Conservation (phyloP, 768 basidiomycete species). For the Lepiota brunneoincarnata region DNA sequence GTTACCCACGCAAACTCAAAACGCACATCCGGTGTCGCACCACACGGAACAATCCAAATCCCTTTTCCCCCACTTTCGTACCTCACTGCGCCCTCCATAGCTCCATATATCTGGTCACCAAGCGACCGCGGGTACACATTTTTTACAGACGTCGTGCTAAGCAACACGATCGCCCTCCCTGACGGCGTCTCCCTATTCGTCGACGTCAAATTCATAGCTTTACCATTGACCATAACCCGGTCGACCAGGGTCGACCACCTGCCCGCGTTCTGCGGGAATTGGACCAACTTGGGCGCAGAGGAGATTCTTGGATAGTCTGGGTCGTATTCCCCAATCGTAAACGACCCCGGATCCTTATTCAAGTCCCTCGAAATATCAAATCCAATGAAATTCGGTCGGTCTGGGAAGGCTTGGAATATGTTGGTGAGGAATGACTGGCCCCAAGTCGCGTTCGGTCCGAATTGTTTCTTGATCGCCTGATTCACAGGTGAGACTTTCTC, state of each 20-base stretch:
- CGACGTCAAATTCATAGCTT: constrained; percentile 25
- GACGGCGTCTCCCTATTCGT: constrained; percentile 25
- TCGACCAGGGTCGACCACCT: constrained; percentile 43
- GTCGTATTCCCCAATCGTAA: constrained; percentile 43
- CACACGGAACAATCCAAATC: constrained; percentile 39
- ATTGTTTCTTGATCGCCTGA: constrained; percentile 18
- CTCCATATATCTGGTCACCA: constrained; percentile 24
- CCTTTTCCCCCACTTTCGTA: constrained; percentile 19
- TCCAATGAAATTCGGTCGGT: constrained; percentile 36
- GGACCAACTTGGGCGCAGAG: constrained; percentile 26
- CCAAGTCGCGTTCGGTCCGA: constrained; percentile 27
- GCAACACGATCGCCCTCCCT: constrained; percentile 31
- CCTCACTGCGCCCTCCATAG: constrained; percentile 25
- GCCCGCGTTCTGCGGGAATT: constrained; percentile 29
- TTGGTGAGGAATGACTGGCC: constrained; percentile 36
- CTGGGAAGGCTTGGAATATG: constrained; percentile 33
- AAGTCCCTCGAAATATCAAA: constrained; percentile 39
- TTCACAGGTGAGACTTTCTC: constrained; percentile 28
- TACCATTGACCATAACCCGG: constrained; percentile 32
- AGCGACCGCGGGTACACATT: background rate
- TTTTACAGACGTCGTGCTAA: constrained; percentile 29
- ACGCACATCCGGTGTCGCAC: constrained; percentile 28
- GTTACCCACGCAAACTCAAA: constrained; percentile 36
- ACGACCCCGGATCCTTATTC: constrained; percentile 33
- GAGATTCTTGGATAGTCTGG: constrained; percentile 27